These are phyloP conservation scores for Podila verticillata DNA, from an alignment of 192 early-diverging fungal species.

Conservation along the genomic window DNA sequence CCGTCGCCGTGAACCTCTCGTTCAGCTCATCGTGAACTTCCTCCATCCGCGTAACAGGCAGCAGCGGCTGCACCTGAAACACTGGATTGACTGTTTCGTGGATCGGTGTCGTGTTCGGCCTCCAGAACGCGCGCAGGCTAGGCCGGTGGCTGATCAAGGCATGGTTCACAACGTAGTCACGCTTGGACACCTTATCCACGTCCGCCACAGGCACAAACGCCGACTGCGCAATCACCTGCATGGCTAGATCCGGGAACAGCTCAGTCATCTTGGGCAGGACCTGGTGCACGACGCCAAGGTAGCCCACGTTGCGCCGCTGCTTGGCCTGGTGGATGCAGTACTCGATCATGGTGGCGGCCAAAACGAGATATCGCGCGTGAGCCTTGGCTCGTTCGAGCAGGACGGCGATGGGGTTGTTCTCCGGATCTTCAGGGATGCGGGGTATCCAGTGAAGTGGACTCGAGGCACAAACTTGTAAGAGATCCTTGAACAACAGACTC, in stretches of 20 bases:
- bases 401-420: not conserved
- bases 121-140: not conserved
- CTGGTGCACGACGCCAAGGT: not conserved
- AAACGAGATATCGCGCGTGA: not conserved
- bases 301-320: not conserved
- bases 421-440: not conserved
- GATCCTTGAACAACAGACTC: not conserved
- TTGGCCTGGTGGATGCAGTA: constrained; percentile 3
- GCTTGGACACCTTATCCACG: not conserved
- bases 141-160: too few relatives aligned
- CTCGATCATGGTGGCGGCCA: not conserved
- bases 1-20: not conserved
- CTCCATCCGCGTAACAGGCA: not conserved
- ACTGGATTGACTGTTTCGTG: not conserved
- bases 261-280: not conserved
- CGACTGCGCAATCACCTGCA: not conserved
- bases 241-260: not conserved
- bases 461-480: not conserved
- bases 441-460: not conserved
- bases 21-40: not conserved
- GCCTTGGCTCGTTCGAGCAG: not conserved
- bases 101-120: not conserved
- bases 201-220: not conserved
- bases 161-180: not conserved
- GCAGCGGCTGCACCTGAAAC: not conserved